Percentiles rank a stretch among this genome's conserved stretches.
Conservation (phyloP, 176 grass and related monocot species). For the Hsuehochloa calcarea region DNA sequence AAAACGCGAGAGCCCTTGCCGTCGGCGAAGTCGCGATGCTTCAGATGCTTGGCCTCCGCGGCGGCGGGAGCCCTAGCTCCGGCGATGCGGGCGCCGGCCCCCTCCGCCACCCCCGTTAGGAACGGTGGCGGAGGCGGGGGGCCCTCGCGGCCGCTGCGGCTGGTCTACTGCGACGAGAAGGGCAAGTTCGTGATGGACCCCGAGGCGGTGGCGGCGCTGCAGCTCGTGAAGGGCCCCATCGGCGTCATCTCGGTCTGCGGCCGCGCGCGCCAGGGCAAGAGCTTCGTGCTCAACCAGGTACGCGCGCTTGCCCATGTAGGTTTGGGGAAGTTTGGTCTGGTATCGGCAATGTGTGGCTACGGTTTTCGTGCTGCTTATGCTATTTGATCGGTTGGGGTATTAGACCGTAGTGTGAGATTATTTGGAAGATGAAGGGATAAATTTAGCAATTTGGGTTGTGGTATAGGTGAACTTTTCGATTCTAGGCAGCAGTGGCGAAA, state of each 20-base stretch:
- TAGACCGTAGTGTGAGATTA: neutral
- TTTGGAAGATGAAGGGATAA: neutral
- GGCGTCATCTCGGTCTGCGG: constrained; percentile 93
- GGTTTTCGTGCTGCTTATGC: constrained; percentile 11
- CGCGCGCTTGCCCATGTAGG: neutral
- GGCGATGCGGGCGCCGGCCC: neutral
- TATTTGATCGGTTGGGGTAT: neutral
- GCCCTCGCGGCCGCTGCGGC: constrained; percentile 58
- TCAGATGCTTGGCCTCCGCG: constrained; percentile 63
- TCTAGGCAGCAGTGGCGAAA: constrained; percentile 2
- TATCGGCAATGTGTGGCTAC: neutral
- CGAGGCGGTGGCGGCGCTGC: constrained; percentile 77
- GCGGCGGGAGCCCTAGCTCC: constrained; percentile 27
- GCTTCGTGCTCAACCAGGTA: constrained; percentile 99
- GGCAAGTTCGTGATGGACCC: constrained; percentile 94
- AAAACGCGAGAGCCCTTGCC: neutral
- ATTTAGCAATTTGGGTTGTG: neutral
- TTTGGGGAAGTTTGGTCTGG: neutral
- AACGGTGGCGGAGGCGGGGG: constrained; percentile 37
- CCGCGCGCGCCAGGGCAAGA: constrained; percentile 94
- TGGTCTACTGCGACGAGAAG: constrained; percentile 86
- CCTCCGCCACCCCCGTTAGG: constrained; percentile 7
- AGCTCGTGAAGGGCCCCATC: constrained; percentile 87
- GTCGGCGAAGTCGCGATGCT: constrained; percentile 54
- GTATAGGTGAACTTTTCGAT: neutral